Base-by-base conservation (phyloP, 441 rosid species). In the Aleurites moluccanus region DNA sequence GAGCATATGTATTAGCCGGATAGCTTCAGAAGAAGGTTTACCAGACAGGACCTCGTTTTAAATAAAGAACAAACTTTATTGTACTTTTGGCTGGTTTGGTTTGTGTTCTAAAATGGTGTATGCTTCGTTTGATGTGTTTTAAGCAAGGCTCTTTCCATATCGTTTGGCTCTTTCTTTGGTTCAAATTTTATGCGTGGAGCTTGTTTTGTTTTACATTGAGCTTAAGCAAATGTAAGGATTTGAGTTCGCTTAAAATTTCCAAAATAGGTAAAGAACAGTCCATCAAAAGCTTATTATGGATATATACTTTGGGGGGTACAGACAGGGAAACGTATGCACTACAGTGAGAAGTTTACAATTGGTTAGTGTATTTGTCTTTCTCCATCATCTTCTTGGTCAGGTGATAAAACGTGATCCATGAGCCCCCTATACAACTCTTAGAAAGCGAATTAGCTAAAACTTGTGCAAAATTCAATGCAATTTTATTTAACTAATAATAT, bases 1-100 rank as follows among this genome's bases (percentile, higher is more conserved):
- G 52, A 62, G 18, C n/a, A n/a, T 33, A 0, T 40, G 14, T 7
- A 18, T 33, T 55, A 15, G 59, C 23, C 20, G 50, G 2, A 45
- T 7, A 28, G 52, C 69, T 33, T 40, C 9, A n/a, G 67, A 6
- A 53, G 33, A 61, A 8, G 14, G 47, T 28, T 50, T 7, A 56
- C 64, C 8, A 55, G 53, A 16, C 1, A 7, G 38, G 50, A 69
- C 72, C 44, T 73, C 10, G 3, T 40, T 38, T 70, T 70, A 69
- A 78, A 83, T 72, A 76, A 74, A 27, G 59, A 18, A 42, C 10
- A 15, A 25, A 69, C 7, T 71, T 20, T 61, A 49, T n/a, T 78
- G 73, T 74, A 63, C 68, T 50, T 69, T 74, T 63, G 42, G 67
- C 56, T 77, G 80, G 78, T 52, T 69, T 75, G 69, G 55, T 59